Percentiles rank a stretch among this genome's conserved stretches.
Evolutionary conservation across 2,329 filamentous ascomycete species (phyloP).

Genomic region (Xylariomycetidae sp.): DNA sequence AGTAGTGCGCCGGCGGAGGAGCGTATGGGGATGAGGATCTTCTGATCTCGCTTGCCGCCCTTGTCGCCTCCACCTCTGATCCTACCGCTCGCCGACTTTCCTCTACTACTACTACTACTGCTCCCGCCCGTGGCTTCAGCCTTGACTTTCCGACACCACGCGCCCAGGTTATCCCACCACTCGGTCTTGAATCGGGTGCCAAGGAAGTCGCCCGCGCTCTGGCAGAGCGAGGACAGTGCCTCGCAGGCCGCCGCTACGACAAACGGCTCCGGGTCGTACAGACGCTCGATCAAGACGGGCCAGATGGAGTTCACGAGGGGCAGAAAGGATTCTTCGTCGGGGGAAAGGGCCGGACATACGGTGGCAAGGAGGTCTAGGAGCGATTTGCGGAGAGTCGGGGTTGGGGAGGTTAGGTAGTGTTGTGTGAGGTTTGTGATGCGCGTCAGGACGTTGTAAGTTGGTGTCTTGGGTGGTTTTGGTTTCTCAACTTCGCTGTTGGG

Average conservation of each 20-base stretch:
- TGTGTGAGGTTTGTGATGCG: constrained; percentile 81
- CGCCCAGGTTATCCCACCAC: constrained; percentile 55
- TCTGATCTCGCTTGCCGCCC: constrained; percentile 6
- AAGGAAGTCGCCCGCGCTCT: constrained; percentile 76
- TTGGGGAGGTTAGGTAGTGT: constrained; percentile 83
- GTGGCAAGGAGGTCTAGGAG: constrained; percentile 73
- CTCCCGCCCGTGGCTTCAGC: constrained; percentile 26
- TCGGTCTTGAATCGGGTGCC: constrained; percentile 67
- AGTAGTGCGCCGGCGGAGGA: constrained; percentile 15
- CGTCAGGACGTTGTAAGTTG: constrained; percentile 75
- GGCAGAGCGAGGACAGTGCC: constrained; percentile 64
- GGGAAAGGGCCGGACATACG: constrained; percentile 66
- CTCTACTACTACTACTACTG: not conserved
- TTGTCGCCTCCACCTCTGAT: constrained; percentile 4
- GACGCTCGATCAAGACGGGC: constrained; percentile 70
- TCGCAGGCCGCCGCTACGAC: constrained; percentile 67
- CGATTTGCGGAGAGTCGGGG: constrained; percentile 70
- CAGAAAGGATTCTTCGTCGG: constrained; percentile 77
- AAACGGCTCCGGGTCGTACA: constrained; percentile 63
- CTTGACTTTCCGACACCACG: constrained; percentile 44
- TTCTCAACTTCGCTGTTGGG: constrained; percentile 36
- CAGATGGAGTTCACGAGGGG: constrained; percentile 88
- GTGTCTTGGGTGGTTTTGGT: constrained; percentile 62
- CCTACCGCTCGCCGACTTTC: constrained; percentile 7
- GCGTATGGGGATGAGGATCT: constrained; percentile 23